Percentiles rank a stretch among this genome's conserved stretches.
These are phyloP conservation scores for Leccinum disarticulatum DNA, from an alignment of 768 basidiomycete species.

Conservation along the genomic window DNA sequence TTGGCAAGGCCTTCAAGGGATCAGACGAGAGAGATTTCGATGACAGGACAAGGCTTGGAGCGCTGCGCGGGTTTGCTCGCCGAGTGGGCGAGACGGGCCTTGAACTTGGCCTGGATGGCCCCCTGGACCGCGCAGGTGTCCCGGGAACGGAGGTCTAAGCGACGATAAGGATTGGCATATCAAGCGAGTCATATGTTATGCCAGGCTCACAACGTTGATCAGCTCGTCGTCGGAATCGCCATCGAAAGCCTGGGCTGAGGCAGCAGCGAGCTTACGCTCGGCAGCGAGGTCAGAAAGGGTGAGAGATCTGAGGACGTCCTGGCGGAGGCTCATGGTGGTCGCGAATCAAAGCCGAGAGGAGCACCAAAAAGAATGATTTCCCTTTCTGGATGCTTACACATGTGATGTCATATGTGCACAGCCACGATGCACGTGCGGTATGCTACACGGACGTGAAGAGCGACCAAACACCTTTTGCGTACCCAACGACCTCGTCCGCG, in stretches of 20 bases:
- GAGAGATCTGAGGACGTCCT: conserved; percentile 65
- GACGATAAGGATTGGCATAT: conserved; percentile 11
- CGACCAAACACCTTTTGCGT: conserved; percentile 81
- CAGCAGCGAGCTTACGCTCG: conserved; percentile 22
- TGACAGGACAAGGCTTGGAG: conserved; percentile 29
- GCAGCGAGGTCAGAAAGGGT: conserved; percentile 36
- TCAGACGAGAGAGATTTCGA: conserved; percentile 39
- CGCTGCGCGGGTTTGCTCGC: conserved; percentile 17
- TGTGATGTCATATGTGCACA: conserved; percentile 21
- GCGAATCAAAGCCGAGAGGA: conserved; percentile 7
- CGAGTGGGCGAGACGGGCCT: conserved; percentile 41
- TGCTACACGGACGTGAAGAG: conserved; percentile 70
- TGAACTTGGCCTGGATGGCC: conserved; percentile 48
- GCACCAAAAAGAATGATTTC: conserved; percentile 3
- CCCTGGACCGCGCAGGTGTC: conserved; percentile 64
- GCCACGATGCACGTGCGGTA: conserved; percentile 7
- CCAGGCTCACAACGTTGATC: conserved; percentile 62
- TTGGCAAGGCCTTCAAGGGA: conserved; percentile 71
- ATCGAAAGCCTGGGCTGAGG: conserved; percentile 21
- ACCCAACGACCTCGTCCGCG: conserved; percentile 83
- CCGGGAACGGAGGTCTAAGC: conserved; percentile 64
- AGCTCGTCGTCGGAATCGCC: conserved; percentile 68
- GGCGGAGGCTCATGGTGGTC: conserved; percentile 63
- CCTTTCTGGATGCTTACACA: conserved; percentile 20
- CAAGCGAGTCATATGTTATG: background rate